Percentiles rank a stretch among this genome's conserved stretches.
Evolutionary conservation across 371 early-diverging fungal genomes (phyloP).

Genomic region (Blastocladiella emersonii): DNA sequence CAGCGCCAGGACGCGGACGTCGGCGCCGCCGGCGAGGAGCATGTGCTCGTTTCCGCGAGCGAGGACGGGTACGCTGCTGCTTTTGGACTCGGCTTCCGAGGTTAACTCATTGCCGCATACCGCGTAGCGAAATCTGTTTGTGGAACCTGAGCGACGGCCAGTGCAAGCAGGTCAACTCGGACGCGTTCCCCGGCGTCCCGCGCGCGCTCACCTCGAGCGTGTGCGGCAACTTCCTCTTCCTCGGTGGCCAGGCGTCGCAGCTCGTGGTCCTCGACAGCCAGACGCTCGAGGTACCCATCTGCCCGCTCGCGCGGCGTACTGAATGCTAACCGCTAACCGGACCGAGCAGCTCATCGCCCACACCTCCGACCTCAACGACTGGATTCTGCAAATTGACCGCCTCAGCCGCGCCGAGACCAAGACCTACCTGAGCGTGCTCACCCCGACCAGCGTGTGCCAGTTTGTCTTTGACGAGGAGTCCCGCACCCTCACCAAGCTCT

Average conservation of each 20-base stretch:
- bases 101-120: neutral
- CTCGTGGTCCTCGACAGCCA: neutral
- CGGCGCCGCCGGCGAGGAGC: neutral
- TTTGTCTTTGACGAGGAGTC: neutral
- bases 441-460: neutral
- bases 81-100: neutral
- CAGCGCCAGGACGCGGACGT: neutral
- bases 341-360: neutral
- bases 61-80: neutral
- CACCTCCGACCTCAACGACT: neutral
- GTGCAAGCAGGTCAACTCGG: neutral
- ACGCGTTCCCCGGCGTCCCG: neutral
- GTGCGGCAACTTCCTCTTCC: neutral
- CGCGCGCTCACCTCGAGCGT: neutral
- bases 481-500: neutral
- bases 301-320: too few relatives aligned
- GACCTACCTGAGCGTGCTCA: neutral
- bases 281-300: neutral
- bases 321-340: too few relatives aligned
- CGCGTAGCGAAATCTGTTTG: neutral
- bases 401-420: neutral
- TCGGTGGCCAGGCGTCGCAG: neutral
- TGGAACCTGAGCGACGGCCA: constrained; percentile 3
- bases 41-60: neutral
- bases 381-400: neutral